Conservation (phyloP, 345 rosid species). For the Pistacia integerrima region DNA sequence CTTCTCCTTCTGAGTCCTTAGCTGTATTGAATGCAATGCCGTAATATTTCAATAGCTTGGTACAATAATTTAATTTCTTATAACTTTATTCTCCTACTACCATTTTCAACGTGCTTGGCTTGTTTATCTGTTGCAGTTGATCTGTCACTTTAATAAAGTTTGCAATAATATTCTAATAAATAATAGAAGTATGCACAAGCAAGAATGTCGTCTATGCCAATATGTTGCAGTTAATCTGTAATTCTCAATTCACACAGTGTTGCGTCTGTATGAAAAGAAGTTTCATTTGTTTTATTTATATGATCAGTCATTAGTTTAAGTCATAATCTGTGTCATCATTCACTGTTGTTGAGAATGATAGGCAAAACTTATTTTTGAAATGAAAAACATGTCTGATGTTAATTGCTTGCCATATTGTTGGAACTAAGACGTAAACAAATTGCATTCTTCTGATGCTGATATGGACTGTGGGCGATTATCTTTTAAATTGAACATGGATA, state of each 20-base stretch:
- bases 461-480: neutral
- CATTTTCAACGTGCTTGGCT: neutral
- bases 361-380: neutral
- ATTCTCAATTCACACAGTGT: neutral
- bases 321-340: neutral
- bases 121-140: neutral
- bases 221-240: neutral
- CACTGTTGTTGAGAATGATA: slow-evolving; percentile 7
- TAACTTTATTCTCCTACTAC: neutral
- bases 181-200: neutral
- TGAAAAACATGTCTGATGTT: neutral
- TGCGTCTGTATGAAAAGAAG: neutral
- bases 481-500: neutral
- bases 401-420: neutral
- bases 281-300: neutral
- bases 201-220: neutral
- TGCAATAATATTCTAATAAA: neutral
- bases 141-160: neutral
- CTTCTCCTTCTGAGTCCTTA: neutral
- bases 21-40: neutral
- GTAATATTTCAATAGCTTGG: neutral
- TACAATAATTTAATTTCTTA: neutral
- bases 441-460: neutral
- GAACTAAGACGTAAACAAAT: neutral
- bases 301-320: neutral